A percentile compares a stretch with the other conserved stretches of the same genome.
Evolutionary conservation across 179 eudicot species (phyloP).

Genomic region (Corrigiola litoralis): DNA sequence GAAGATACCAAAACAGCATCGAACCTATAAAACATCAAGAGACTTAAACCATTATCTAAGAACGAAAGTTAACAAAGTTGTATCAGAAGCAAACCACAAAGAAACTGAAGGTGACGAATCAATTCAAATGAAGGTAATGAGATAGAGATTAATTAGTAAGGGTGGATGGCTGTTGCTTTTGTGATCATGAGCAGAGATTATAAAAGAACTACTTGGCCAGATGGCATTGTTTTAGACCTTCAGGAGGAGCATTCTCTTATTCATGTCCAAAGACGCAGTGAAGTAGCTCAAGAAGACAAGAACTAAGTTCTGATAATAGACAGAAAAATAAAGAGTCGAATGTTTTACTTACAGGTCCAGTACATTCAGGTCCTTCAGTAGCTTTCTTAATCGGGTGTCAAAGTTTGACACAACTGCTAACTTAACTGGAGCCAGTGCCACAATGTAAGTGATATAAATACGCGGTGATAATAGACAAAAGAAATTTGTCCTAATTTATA

Average conservation of each 20-base stretch:
- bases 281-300: neutral
- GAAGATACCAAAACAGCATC: conserved; percentile 89
- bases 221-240: neutral
- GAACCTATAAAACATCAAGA: conserved; percentile 47
- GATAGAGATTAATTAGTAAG: neutral
- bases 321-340: conserved; percentile 6
- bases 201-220: neutral
- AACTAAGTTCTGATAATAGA: neutral
- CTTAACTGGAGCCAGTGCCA: conserved; percentile 57
- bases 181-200: neutral
- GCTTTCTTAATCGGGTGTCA: conserved; percentile 90
- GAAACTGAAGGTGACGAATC: neutral
- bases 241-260: neutral
- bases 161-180: neutral
- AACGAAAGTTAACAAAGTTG: neutral
- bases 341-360: conserved; percentile 58
- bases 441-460: neutral
- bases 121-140: neutral
- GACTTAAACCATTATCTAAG: neutral
- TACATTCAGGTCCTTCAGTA: conserved; percentile 80
- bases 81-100: neutral
- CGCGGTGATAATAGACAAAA: neutral
- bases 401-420: conserved; percentile 96
- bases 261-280: neutral
- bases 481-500: neutral